Evolutionary conservation across 1,284 basidiomycete genomes (phyloP).

Genomic region (Peniophora sp.): DNA sequence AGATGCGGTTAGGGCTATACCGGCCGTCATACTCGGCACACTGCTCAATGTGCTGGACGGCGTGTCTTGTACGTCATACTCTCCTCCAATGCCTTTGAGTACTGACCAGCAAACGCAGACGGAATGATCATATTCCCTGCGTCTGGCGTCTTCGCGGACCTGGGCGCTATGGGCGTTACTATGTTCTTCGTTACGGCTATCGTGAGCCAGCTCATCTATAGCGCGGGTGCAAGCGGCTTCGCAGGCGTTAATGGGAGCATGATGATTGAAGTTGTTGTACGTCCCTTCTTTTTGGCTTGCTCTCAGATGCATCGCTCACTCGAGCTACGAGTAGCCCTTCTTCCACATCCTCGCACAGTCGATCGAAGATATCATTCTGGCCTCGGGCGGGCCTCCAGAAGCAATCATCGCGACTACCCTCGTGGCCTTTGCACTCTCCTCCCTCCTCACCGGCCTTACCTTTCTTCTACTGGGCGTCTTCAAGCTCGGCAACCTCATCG

Average conservation of each 20-base stretch:
- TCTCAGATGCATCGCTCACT: background rate
- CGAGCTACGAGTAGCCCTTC: slow-evolving; percentile 61
- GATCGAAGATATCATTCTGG: too few relatives aligned
- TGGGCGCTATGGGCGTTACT: slow-evolving; percentile 88
- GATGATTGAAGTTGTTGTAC: slow-evolving; percentile 96
- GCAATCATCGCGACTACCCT: slow-evolving; percentile 89
- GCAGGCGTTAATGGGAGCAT: slow-evolving; percentile 89
- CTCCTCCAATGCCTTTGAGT: background rate
- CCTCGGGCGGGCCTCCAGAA: slow-evolving; percentile 60
- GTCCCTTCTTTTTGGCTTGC: slow-evolving; percentile 24
- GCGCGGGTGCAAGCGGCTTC: slow-evolving; percentile 84
- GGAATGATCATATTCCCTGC: slow-evolving; percentile 91
- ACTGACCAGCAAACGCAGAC: slow-evolving; percentile 31
- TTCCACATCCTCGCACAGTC: slow-evolving; percentile 86
- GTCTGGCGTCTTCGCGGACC: slow-evolving; percentile 69
- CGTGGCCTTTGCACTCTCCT: slow-evolving; percentile 83
- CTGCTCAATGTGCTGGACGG: slow-evolving; percentile 93
- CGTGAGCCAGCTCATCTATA: slow-evolving; percentile 84
- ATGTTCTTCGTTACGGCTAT: slow-evolving; percentile 84
- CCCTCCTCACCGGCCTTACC: slow-evolving; percentile 83
- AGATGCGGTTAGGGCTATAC: slow-evolving; percentile 46
- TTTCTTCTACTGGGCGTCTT: slow-evolving; percentile 86
- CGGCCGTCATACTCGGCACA: slow-evolving; percentile 82
- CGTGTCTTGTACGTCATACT: slow-evolving; percentile 64
- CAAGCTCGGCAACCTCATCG: slow-evolving; percentile 79